These are phyloP conservation scores for Begonia peltatifolia DNA, from an alignment of 306 rosid genomes.

Conservation along the genomic window DNA sequence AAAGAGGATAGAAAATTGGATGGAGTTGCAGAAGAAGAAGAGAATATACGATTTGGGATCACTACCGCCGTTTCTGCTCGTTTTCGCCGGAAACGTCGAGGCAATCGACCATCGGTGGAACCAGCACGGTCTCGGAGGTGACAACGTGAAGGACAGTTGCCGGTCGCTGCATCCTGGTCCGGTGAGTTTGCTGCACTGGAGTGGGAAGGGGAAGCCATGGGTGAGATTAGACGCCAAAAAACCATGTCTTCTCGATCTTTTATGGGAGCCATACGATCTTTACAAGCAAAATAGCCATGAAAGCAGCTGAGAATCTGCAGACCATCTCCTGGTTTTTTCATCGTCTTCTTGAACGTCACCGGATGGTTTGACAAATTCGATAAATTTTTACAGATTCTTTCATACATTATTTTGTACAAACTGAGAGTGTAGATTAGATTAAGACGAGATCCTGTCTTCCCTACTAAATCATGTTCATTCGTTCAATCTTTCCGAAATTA, in stretches of 20 bases:
- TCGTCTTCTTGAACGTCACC: no score
- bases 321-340: no score
- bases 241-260: conserved; percentile 61
- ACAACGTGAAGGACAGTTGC: conserved; percentile 71
- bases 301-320: no score
- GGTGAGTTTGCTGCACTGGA: conserved; percentile 84
- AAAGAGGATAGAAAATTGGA: conserved; percentile 74
- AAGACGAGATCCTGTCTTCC: no score
- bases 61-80: conserved; percentile 66
- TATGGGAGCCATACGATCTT: conserved; percentile 94
- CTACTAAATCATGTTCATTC: no score
- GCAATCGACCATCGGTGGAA: conserved; percentile 85
- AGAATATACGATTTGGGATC: conserved; percentile 88
- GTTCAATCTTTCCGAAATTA: no score
- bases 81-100: conserved; percentile 70
- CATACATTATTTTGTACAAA: no score
- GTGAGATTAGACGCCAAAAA: conserved; percentile 57
- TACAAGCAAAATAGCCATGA: conserved; percentile 1
- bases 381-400: no score
- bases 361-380: no score
- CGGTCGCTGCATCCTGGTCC: conserved; percentile 87
- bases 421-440: no score
- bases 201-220: conserved; percentile 98
- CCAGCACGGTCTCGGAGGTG: conserved; percentile 93
- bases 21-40: conserved; percentile 59